phyloP scores from a whole-genome alignment of 208 protist genomes.

The Trypanosoma melophagium region DNA sequence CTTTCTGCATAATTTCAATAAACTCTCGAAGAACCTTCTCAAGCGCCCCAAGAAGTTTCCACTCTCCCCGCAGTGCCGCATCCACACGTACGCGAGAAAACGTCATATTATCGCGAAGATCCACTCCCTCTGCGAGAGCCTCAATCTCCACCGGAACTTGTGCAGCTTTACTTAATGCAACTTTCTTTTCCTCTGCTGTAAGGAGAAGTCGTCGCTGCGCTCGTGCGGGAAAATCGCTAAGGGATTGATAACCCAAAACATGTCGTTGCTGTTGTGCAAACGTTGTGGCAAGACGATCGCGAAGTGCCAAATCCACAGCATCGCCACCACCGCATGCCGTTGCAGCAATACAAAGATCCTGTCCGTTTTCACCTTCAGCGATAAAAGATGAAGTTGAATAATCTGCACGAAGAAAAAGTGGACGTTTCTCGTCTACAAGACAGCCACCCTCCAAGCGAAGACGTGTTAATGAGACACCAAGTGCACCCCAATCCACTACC shows the following conservation, averaged over 20 bases:
- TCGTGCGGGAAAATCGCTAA: constrained; percentile 60
- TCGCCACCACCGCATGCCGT: constrained; percentile 51
- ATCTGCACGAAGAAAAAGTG: constrained; percentile 26
- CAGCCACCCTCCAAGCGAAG: constrained; percentile 54
- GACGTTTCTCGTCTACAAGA: constrained; percentile 26
- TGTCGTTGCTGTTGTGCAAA: constrained; percentile 73
- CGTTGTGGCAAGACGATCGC: constrained; percentile 66
- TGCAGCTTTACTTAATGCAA: constrained; percentile 61
- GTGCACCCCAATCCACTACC: constrained; percentile 82
- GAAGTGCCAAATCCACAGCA: constrained; percentile 59
- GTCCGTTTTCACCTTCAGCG: background rate
- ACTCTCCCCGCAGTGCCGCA: constrained; percentile 61
- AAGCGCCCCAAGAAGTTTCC: constrained; percentile 61
- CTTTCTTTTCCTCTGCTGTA: constrained; percentile 78
- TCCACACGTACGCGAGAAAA: constrained; percentile 69
- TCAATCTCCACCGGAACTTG: constrained; percentile 82
- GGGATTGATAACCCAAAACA: constrained; percentile 43
- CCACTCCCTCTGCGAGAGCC: constrained; percentile 86
- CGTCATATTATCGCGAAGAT: constrained; percentile 78
- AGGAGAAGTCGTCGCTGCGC: constrained; percentile 68
- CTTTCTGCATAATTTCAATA: constrained; percentile 24
- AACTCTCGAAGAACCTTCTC: constrained; percentile 58
- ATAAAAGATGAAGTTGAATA: background rate
- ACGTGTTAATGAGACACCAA: constrained; percentile 56
- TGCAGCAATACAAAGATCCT: constrained; percentile 4